Evolutionary conservation across 2,329 filamentous ascomycete species (phyloP), one percentile per base, ranked within the genome.

Genomic region (Ophiostoma ips): DNA sequence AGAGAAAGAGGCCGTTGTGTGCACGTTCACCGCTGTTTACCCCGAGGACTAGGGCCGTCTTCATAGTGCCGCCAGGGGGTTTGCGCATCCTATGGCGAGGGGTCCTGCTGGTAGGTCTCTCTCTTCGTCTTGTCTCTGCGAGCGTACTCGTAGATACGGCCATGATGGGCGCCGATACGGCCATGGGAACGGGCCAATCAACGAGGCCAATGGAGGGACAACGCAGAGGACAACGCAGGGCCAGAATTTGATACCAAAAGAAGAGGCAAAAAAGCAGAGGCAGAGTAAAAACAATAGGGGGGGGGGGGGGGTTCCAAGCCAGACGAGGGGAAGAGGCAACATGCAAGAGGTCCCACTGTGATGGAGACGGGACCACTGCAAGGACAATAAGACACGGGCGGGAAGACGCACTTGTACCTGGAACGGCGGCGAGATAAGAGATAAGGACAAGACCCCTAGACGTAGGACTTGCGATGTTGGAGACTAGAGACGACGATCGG

Each of bases 11-110:
- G 43, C n/a, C 30, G 43, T 45, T 45, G 18, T 34, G 43, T 24
- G 31, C 43, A 24, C 33, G 49, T 53, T 53, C 52, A 53, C 52
- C 52, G 52, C 52, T 36, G 52, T 53, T 53, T 51, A 51, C 24
- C 4, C 24, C 49, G 43, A 28, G 31, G 46, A 36, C 44, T 21
- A 35, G n/a, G 49, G 49, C 44, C 16, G 19, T 30, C 34, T 30
- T 35, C 30, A 41, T 37, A n/a, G 18, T 35, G 13, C 49, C 36
- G 24, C 13, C 9, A 44, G n/a, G 28, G 13, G 6, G 15, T 40
- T 19, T 16, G 41, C 30, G 24, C 15, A n/a, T 5, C 9, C 10
- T 24, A 13, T 30, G 16, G 19, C 21, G 19, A n/a, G 13, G 19
- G 38, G 38, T 28, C 24, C 8, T 28, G 24, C 8, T 28, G 24